Conservation (phyloP, 2,329 filamentous ascomycete genomes). For the Fusarium aywerte region DNA sequence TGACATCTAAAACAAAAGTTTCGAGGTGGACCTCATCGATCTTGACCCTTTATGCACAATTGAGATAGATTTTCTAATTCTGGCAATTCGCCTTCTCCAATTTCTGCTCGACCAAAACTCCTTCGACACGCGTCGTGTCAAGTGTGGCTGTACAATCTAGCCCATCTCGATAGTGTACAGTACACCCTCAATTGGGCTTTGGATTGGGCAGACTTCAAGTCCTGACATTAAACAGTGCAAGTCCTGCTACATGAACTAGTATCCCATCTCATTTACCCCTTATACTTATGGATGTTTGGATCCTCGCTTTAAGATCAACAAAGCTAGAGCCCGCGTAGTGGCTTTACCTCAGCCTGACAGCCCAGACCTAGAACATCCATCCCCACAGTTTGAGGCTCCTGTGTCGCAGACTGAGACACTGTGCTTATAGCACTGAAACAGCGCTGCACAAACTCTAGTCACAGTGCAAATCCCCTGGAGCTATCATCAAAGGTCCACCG, state of each 20-base stretch:
- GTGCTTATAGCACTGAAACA: conserved; percentile 16
- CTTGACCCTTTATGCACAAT: background rate
- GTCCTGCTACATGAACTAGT: conserved; percentile 7
- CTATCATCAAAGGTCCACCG: conserved; percentile 25
- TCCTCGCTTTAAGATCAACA: conserved; percentile 36
- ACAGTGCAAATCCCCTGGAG: conserved; percentile 37
- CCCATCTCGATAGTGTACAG: conserved; percentile 5
- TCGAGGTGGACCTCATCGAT: background rate
- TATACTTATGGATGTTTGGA: conserved; percentile 17
- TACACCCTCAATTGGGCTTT: conserved; percentile 17
- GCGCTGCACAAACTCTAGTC: conserved; percentile 2
- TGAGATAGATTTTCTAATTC: background rate
- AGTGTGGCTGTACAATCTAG: conserved; percentile 35
- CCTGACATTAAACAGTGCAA: background rate
- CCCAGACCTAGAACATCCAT: conserved; percentile 33
- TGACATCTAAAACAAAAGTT: background rate
- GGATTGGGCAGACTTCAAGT: conserved; percentile 27
- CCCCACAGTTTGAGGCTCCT: conserved; percentile 34
- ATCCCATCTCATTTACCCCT: conserved; percentile 43
- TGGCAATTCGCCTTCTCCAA: background rate
- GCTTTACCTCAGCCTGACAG: conserved; percentile 20
- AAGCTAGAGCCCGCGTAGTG: conserved; percentile 34
- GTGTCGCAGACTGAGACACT: conserved; percentile 26
- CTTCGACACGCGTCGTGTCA: conserved; percentile 26
- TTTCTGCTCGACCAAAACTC: conserved; percentile 9